Evolutionary conservation across 805 yeast species (phyloP), one percentile per base, ranked within the genome.

Genomic region (Spathaspora arborariae): DNA sequence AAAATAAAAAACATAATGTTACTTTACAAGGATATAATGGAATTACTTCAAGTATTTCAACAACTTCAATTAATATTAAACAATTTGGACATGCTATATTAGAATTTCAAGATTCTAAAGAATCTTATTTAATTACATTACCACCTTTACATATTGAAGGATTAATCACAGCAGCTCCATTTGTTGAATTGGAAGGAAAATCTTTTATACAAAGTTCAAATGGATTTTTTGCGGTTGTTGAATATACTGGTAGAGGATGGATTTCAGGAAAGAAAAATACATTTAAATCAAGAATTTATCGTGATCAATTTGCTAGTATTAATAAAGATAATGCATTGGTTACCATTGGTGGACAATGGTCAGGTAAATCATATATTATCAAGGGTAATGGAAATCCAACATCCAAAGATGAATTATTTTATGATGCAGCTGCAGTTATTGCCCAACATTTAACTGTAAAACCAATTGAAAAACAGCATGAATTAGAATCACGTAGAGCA

Each of bases 141-240:
- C 99, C 99, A 16, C 89, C 96, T 11, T 75, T 94, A 57, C 98
- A 94, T 67, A 85, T 92, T 51, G 99, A 92, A 68, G 98, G 99
- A 22, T 79, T 92, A 48, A 68, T 92, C 51, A 82, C 85, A 53
- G 97, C 96, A 9, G 77, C 96, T 2, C 99, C 99, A 22, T 92
- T 85, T 65, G 96, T 91, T 45, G 99, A 94, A 72, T 77, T 94
- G 52, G 97, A 92, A 60, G 95, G 95, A 49, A 82, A 82, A 55
- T 79, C 95, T n/a, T 81, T 74, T 58, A 88, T 94, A 62, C 95
- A 87, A 67, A 75, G 89, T 40, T 84, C 94, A 11, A 76, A 79
- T 43, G 98, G 98, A 19, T 84, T 82, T 67, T 64, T 77, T 51
- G 78, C 90, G 13, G 75, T 78, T 24, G 70, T 94, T 49, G 96